Evolutionary conservation across 768 basidiomycete genomes (phyloP), one percentile per base, ranked within the genome.

Genomic region (Hydnomerulius pinastri): DNA sequence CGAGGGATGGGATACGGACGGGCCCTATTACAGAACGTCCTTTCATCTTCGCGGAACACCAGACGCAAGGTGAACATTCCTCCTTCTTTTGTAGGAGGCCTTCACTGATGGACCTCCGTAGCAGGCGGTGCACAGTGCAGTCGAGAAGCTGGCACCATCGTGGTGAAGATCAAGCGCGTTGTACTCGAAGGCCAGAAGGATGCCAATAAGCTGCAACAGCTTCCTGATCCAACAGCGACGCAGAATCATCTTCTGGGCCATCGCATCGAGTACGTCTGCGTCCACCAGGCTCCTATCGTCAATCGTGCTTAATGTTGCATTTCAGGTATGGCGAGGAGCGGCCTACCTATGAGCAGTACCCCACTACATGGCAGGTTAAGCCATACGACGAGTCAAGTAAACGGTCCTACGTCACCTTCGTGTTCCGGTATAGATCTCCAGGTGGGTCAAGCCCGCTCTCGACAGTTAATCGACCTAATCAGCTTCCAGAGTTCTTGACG

Each of bases 341-440:
- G 21, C 51, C 43, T 25, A 62, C 74, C 8, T 65, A 66, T 17
- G 60, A 65, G 23, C 83, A 82, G 53, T 71, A 66, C 48, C 69
- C 71, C 4, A 57, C 60, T 21, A 89, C 86, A 9, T 87, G 82
- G 83, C 62, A 68, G 3, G 74, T 85, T 9, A 67, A 71, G 43
- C 71, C 82, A 0, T 73, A 79, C 55, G 78, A 79, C 25, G 62
- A 68, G 23, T 61, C 66, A 13, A 50, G 59, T 17, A 66, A 65
- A 6, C 58, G 63, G 4, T 78, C 83, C n/a, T 80, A 77, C 46
- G 82, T 86, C 21, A 79, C 82, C 13, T 89, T 89, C 59, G 71
- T 80, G 3, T 90, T 88, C 62, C 74, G 82, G 33, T 89, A 89
- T 63, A 71, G 83, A 21, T 71, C 80, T 30, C 69, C 65, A 48